Conservation (phyloP, 1,284 basidiomycete genomes). For the Rhizoctonia solani region DNA sequence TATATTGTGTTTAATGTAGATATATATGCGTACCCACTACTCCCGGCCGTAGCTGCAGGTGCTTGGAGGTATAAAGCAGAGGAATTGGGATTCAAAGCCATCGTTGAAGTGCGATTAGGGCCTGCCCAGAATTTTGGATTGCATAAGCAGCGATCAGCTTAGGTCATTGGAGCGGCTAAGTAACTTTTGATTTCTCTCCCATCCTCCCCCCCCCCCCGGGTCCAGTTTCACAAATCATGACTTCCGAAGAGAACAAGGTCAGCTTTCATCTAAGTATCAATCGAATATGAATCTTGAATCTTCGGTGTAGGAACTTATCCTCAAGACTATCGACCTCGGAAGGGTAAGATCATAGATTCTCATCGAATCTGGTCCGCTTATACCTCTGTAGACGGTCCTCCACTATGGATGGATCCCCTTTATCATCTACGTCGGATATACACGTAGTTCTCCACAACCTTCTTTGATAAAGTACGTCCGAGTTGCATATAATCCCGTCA, state of each 20-base stretch:
- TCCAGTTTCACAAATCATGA: slow-evolving; percentile 53
- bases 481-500: slow-evolving; percentile 26
- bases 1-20: neutral
- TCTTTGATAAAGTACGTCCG: slow-evolving; percentile 88
- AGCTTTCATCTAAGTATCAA: neutral
- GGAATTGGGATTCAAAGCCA: slow-evolving; percentile 68
- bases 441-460: slow-evolving; percentile 86
- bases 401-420: slow-evolving; percentile 94
- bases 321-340: slow-evolving; percentile 74
- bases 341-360: slow-evolving; percentile 60
- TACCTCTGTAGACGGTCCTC: slow-evolving; percentile 66
- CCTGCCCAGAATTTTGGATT: slow-evolving; percentile 28
- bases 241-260: slow-evolving; percentile 84
- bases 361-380: neutral
- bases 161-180: neutral
- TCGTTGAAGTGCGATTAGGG: slow-evolving; percentile 46
- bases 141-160: slow-evolving; percentile 20
- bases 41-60: slow-evolving; percentile 41
- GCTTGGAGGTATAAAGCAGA: slow-evolving; percentile 70
- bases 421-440: slow-evolving; percentile 92
- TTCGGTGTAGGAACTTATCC: slow-evolving; percentile 68
- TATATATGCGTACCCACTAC: slow-evolving; percentile 31
- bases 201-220: too few species aligned
- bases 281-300: neutral
- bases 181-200: slow-evolving; percentile 13